Base-by-base conservation (phyloP, 768 basidiomycete species). In the Pleurotus pulmonarius region DNA sequence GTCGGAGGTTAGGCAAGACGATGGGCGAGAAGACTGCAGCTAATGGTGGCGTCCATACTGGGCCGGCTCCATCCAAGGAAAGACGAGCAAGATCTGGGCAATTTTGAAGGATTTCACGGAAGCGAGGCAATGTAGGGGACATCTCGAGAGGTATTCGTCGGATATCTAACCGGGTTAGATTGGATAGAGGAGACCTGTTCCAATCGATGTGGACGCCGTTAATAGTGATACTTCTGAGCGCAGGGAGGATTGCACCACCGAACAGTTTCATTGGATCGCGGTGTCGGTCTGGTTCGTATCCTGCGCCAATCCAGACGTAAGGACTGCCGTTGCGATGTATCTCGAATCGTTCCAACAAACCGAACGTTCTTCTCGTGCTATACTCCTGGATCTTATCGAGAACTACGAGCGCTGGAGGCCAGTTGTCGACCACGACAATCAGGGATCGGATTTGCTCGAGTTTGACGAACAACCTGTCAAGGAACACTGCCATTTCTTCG, bases 121-220 rank as follows among this genome's bases (percentile, higher is more conserved):
- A 87, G 20, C 75, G 75, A 7, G 58, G 39, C 13, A 83, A 67
- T 37, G 71, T 71, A 4, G 86, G 87, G 24, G 75, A 77, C 13
- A 77, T 69, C 4, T 81, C 69, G 16, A 83, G 68, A 15, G 85
- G 75, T 55, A 89, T 75, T 24, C 82, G 79, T 39, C 87, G 80
- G 52, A 91, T 69, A 60, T 89, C 87, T 55, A 91, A 73, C 8
- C 78, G 79, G 20, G 77, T 77, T n/a, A 91, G 79, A 60, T 87
- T 82, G 29, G 66, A 61, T 7, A 86, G 64, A 25, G 51, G 67
- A 54, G 83, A 75, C 15, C 66, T 67, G 12, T 70, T 61, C 83
- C 87, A 90, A 66, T 88, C 77, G 58, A 88, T 69, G 58, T 83
- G 75, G 25, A 90, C 69, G 3, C 85, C 86, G 55, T 83, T 80